These are phyloP conservation scores for Leptographium lundbergii DNA, from an alignment of 2,329 filamentous ascomycete genomes.

Conservation along the genomic window DNA sequence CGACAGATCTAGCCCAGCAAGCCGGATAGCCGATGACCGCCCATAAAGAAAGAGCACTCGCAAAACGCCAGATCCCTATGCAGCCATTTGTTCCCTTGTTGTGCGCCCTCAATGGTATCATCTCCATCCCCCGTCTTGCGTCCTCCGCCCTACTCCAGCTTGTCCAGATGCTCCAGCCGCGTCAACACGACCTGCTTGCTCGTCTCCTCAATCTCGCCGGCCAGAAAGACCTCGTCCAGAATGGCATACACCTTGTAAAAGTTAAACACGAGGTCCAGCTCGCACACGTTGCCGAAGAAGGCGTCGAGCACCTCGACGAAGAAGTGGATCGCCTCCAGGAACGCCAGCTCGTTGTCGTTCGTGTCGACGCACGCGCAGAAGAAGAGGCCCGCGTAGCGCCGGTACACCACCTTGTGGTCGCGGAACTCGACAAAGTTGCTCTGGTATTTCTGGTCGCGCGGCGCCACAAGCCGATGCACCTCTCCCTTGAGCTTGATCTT, in stretches of 20 bases:
- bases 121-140: neutral
- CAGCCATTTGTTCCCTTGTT: neutral
- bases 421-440: constrained; percentile 98
- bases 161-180: constrained; percentile 86
- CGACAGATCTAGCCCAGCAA: neutral
- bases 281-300: constrained; percentile 98
- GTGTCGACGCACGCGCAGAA: constrained; percentile 99
- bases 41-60: neutral
- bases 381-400: constrained; percentile 93
- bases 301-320: constrained; percentile 97
- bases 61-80: constrained; percentile 1
- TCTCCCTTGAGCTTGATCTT: constrained; percentile 99
- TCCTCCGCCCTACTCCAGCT: constrained; percentile 58
- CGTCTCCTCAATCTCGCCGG: constrained; percentile 96
- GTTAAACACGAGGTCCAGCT: constrained; percentile 81
- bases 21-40: neutral
- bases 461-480: constrained; percentile 91
- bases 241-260: constrained; percentile 93
- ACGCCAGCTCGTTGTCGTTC: constrained; percentile 96
- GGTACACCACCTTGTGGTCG: constrained; percentile 93
- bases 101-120: neutral
- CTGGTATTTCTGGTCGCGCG: constrained; percentile 97
- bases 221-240: constrained; percentile 93
- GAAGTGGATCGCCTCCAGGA: constrained; percentile 96
- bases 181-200: constrained; percentile 97